Base-by-base conservation (phyloP, 441 rosid species). In the Euphorbia celastroides region DNA sequence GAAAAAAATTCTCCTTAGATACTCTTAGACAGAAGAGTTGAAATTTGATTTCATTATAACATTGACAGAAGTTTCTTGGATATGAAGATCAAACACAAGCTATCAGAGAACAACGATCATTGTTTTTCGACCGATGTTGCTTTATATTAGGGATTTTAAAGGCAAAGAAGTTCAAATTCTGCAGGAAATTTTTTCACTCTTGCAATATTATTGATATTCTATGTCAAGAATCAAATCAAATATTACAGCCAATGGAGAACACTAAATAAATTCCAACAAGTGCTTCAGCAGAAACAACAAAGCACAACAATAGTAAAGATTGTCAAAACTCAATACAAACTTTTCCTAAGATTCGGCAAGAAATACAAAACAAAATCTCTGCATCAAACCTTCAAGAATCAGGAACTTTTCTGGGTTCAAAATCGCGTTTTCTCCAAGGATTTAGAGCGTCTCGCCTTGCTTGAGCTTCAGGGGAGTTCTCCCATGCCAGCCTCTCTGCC, bases 401-500 rank as follows among this genome's bases (percentile, higher is more conserved):
- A 86, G 34, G 83, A 71, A 64, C 54, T 69, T 81, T 87, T 58
- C 56, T 66, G 1, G 82, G 60, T 72, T 83, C 78, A 6, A 72
- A 34, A 34, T 87, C 92, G 23, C 20, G 84, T 71, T 85, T 82
- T 78, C 87, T 91, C 97, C 97, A 89, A 51, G 98, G 97, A 81
- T 93, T 89, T 38, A 88, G 87, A 68, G 95, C 92, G 28, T 91
- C 93, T 77, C 83, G 81, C 27, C 83, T 60, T 41, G 96, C 97
- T 77, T 81, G 86, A 75, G 90, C 97, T 79, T 91, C 92, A 3
- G 85, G 87, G 19, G 96, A 85, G 75, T 67, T 75, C 69, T 88
- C 96, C 84, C 82, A 88, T n/a, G 95, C 89, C 28, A 83, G 87
- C 78, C 83, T 91, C 86, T 90, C 97, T 7, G 96, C 80, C 78